A percentile compares a stretch with the other conserved stretches of the same genome.
These are phyloP conservation scores for Salix caprea DNA, from an alignment of 345 rosid species.

Conservation along the genomic window DNA sequence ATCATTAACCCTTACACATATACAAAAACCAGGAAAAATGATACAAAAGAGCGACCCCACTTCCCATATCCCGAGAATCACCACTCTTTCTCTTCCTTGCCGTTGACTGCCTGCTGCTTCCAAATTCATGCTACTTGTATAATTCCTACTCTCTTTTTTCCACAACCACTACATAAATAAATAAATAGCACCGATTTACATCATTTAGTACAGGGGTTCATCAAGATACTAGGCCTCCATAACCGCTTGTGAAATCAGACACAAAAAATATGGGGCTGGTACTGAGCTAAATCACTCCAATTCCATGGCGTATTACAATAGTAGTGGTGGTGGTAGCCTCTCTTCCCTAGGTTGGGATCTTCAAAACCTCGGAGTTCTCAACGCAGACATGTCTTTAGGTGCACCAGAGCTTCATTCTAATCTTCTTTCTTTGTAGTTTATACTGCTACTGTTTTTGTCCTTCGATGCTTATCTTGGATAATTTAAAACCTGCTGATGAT, in stretches of 20 bases:
- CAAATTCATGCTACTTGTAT: constrained; percentile 25
- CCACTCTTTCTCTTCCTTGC: constrained; percentile 19
- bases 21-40: constrained; percentile 17
- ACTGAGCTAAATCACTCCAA: constrained; percentile 38
- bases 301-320: constrained; percentile 24
- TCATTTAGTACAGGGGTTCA: constrained; percentile 2
- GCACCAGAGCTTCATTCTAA: neutral
- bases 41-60: constrained; percentile 10
- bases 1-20: neutral
- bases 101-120: constrained; percentile 64
- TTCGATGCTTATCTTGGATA: neutral
- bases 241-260: neutral
- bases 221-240: constrained; percentile 2
- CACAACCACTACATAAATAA: constrained; percentile 24
- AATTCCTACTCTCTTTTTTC: neutral
- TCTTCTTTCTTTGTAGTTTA: constrained; percentile 5
- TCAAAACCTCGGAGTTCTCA: constrained; percentile 72
- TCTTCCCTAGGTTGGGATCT: constrained; percentile 74
- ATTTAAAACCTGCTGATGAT: neutral
- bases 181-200: constrained; percentile 20
- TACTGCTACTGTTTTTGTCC: neutral
- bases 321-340: constrained; percentile 3
- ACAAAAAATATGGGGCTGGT: constrained; percentile 22
- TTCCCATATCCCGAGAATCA: constrained; percentile 48
- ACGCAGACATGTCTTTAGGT: constrained; percentile 75